Evolutionary conservation across 2,329 filamentous ascomycete genomes (phyloP).

Genomic region (Cladophialophora exuberans): DNA sequence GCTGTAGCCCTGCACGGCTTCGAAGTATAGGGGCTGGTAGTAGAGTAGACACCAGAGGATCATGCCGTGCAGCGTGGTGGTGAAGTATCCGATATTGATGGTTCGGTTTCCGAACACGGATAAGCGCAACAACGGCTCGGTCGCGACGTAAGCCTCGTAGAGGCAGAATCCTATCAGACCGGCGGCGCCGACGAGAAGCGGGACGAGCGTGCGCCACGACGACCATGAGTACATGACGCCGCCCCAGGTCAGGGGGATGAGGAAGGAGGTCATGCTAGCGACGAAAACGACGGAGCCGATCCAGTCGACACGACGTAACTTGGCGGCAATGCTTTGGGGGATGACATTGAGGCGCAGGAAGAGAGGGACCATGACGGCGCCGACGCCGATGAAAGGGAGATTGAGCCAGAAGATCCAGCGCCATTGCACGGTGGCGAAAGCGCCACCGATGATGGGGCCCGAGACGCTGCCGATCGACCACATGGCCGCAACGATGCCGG

Average conservation of each 20-base stretch:
- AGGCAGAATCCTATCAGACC: conserved; percentile 57
- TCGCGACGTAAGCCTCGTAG: conserved; percentile 57
- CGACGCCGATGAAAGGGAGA: conserved; percentile 59
- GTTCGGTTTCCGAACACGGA: conserved; percentile 52
- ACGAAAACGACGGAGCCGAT: conserved; percentile 65
- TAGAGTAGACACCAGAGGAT: conserved; percentile 56
- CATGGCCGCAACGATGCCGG: conserved; percentile 30
- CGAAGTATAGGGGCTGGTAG: conserved; percentile 53
- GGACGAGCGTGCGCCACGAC: conserved; percentile 65
- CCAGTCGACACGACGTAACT: conserved; percentile 64
- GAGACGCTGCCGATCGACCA: conserved; percentile 31
- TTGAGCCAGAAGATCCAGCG: conserved; percentile 70
- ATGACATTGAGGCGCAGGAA: conserved; percentile 58
- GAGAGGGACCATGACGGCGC: conserved; percentile 51
- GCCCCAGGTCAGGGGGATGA: conserved; percentile 67
- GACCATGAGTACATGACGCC: conserved; percentile 68
- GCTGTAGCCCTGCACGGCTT: conserved; percentile 55
- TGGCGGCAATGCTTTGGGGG: conserved; percentile 51
- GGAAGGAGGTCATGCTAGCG: conserved; percentile 59
- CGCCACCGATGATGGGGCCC: conserved; percentile 37
- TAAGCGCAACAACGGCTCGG: conserved; percentile 55
- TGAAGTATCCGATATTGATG: conserved; percentile 54
- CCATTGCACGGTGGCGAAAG: conserved; percentile 40
- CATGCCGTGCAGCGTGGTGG: conserved; percentile 60
- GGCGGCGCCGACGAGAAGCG: conserved; percentile 58